These are phyloP conservation scores for Pleurotus djamor DNA, from an alignment of 768 basidiomycete species.

Conservation along the genomic window DNA sequence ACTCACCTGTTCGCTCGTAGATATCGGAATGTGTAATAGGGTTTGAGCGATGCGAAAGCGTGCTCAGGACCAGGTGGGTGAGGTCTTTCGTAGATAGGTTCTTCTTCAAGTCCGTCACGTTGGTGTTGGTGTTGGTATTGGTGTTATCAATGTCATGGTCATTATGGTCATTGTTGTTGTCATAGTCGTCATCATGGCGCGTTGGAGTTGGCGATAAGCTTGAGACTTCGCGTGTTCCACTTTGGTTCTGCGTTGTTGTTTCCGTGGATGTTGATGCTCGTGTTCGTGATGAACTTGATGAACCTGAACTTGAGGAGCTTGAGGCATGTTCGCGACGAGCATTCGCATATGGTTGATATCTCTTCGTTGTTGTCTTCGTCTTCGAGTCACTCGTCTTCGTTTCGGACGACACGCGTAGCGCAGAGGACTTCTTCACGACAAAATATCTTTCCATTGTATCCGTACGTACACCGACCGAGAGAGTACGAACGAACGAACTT, in stretches of 20 bases:
- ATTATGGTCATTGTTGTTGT: neutral
- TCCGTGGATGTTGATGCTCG: too few relatives aligned
- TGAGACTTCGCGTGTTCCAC: too few relatives aligned
- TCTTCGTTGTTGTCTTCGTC: neutral
- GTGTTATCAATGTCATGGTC: neutral
- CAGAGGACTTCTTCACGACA: constrained; percentile 15
- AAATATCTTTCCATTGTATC: constrained; percentile 20
- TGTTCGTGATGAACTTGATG: neutral
- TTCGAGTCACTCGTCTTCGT: constrained; percentile 11
- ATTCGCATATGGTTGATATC: constrained; percentile 11
- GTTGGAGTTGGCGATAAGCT: neutral
- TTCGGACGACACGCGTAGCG: constrained; percentile 3
- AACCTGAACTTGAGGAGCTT: too few relatives aligned
- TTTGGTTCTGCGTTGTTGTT: too few relatives aligned
- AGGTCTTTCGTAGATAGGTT: constrained; percentile 39
- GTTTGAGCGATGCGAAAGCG: constrained; percentile 62
- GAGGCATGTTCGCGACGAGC: constrained; percentile 4
- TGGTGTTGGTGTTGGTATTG: neutral
- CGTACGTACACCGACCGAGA: too few relatives aligned
- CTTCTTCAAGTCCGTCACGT: constrained; percentile 18
- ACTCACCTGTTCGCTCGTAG: constrained; percentile 54
- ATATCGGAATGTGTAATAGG: constrained; percentile 79
- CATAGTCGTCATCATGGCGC: neutral
- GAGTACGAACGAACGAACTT: too few relatives aligned
- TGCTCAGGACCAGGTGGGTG: constrained; percentile 59